Conservation (phyloP, 2,329 filamentous ascomycete species). For the Hirsutella rhossiliensis region DNA sequence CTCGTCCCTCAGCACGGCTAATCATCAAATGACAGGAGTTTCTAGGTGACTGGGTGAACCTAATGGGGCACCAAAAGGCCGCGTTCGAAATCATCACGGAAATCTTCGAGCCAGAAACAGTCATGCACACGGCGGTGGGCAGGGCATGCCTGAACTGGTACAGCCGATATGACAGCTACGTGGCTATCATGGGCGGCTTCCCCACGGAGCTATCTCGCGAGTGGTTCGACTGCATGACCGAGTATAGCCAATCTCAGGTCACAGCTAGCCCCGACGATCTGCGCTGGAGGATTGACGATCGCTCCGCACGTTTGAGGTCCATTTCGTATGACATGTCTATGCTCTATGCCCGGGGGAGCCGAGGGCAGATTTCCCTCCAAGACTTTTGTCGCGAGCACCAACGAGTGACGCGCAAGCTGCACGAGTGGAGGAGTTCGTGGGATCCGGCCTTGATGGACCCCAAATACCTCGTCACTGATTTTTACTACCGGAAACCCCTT, state of each 20-base stretch:
- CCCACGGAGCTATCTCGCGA: conserved; percentile 60
- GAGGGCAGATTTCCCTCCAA: conserved; percentile 49
- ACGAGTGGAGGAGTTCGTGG: conserved; percentile 41
- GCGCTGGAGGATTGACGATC: conserved; percentile 53
- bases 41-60: conserved; percentile 87
- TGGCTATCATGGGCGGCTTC: conserved; percentile 71
- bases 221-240: conserved; percentile 60
- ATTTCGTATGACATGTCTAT: conserved; percentile 72
- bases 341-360: conserved; percentile 58
- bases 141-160: conserved; percentile 82
- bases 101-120: conserved; percentile 65
- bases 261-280: conserved; percentile 49
- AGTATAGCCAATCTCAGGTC: conserved; percentile 49
- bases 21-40: conserved; percentile 53
- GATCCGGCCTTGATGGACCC: conserved; percentile 50
- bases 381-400: conserved; percentile 54
- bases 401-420: conserved; percentile 33
- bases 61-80: conserved; percentile 85
- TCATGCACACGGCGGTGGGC: conserved; percentile 57
- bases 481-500: conserved; percentile 38
- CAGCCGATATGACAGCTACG: conserved; percentile 73
- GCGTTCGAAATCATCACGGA: conserved; percentile 70
- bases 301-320: conserved; percentile 53
- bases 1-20: too few species aligned
- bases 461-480: conserved; percentile 50